Percentiles rank a stretch among this genome's conserved stretches.
Conservation (phyloP, 1,284 basidiomycete species). For the Violaceomyces palustris region DNA sequence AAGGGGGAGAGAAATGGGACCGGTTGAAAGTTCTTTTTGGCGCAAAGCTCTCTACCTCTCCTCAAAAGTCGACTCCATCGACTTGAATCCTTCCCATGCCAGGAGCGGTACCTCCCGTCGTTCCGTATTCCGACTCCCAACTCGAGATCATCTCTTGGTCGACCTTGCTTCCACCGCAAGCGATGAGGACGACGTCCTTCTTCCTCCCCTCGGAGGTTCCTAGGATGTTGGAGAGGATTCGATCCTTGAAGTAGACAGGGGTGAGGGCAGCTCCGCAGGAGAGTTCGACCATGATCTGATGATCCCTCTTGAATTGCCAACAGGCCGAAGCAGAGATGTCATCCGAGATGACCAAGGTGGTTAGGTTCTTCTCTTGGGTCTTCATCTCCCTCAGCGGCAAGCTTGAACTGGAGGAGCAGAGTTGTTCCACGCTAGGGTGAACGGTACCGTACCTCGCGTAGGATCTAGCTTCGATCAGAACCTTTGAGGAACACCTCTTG, state of each 20-base stretch:
- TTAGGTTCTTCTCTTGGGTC: no score
- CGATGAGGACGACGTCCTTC: slow-evolving; percentile 36
- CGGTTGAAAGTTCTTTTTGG: no score
- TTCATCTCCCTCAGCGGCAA: no score
- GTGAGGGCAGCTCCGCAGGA: slow-evolving; percentile 35
- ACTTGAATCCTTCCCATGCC: no score
- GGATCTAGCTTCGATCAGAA: neutral
- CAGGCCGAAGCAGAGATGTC: slow-evolving; percentile 22
- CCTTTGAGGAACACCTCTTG: slow-evolving; percentile 12
- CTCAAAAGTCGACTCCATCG: no score
- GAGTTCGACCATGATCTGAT: slow-evolving; percentile 38
- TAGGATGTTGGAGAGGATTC: slow-evolving; percentile 11
- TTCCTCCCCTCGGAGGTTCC: neutral
- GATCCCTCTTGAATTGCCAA: slow-evolving; percentile 28
- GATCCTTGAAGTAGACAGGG: slow-evolving; percentile 24
- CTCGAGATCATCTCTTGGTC: slow-evolving; percentile 4
- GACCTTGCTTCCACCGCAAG: slow-evolving; percentile 43
- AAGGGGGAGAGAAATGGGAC: no score
- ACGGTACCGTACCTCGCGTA: no score
- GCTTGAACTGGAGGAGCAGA: no score
- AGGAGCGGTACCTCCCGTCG: no score
- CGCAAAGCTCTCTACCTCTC: no score
- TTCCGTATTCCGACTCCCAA: no score
- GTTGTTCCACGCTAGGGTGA: no score
- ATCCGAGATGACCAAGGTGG: slow-evolving; percentile 31